Base-by-base conservation (phyloP, 2,329 filamentous ascomycete genomes). In the Xylariales sp. region DNA sequence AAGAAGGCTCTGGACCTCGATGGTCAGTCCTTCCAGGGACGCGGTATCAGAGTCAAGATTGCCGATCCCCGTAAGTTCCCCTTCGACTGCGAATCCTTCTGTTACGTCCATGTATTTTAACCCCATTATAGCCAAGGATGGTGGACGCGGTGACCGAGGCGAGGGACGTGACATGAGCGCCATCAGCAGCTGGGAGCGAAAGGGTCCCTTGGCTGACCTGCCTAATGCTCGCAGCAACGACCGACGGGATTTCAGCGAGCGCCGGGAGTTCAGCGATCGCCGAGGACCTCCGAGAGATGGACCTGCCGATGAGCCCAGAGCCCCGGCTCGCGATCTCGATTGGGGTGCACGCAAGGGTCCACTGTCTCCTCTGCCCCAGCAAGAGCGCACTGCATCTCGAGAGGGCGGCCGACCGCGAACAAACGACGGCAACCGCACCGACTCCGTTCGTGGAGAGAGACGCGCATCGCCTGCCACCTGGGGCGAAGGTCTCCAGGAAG, bases 311-410 rank as follows among this genome's bases (percentile, higher is more conserved):
- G 88, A 91, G 61, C 84, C 84, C 51, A 90, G 87, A 62, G 67
- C 80, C 43, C n/a, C n/a, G n/a, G n/a, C n/a, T n/a, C 82, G 88
- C 44, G 87, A 94, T 61, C 85, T 93, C 51, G 77, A 80, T 52
- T 94, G 88, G 65, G 98, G 93, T 93, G 91, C 96, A 67, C 86
- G 93, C 55, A 93, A 87, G 60, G 93, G 93, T 10, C 93, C 93
- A 27, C 74, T 97, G 42, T 87, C 91, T 31, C 88, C 91, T 16
- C 73, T 69, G 51, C 72, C 72, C 38, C 75, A 69, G 45, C 51
- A 68, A 33, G 76, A 82, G 49, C 69, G 70, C 42, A 52, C 61
- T 15, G 61, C 64, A 37, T 71, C 73, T 38, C 73, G 78, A 46
- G 78, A 81, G 28, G 74, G 69, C 46, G 75, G 74, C 59, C 73